Percentiles rank a stretch among this genome's conserved stretches.
Evolutionary conservation across 2,329 filamentous ascomycete species (phyloP).

Genomic region (Paraconiothyrium sp.): DNA sequence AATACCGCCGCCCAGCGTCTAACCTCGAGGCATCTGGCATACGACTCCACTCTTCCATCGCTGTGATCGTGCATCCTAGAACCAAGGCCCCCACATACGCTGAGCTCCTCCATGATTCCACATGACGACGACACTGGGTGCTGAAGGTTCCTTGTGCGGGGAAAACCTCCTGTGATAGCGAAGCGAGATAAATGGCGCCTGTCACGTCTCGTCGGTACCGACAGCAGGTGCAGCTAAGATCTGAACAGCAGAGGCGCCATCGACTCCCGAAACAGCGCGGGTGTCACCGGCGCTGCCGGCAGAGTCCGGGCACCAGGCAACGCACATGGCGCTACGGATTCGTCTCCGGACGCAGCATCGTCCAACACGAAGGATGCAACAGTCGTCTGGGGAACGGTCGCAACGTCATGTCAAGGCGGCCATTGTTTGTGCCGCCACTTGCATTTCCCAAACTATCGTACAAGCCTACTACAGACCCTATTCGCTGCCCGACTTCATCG

Average conservation of each 20-base stretch:
- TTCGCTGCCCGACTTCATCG: slow-evolving; percentile 1
- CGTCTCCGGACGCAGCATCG: not conserved
- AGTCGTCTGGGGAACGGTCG: slow-evolving; percentile 2
- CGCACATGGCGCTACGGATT: slow-evolving; percentile 5
- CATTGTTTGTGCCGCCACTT: not conserved
- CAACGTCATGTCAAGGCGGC: not conserved
- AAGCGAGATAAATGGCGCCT: slow-evolving; percentile 13
- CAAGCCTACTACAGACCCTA: not conserved
- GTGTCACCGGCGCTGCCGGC: slow-evolving; percentile 11
- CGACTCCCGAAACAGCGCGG: slow-evolving; percentile 12
- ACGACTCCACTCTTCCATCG: not conserved
- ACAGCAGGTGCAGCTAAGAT: slow-evolving; percentile 4
- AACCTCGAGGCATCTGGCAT: slow-evolving; percentile 1
- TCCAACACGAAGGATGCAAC: not conserved
- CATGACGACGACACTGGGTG: not conserved
- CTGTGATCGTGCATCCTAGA: not conserved
- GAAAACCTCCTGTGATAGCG: slow-evolving; percentile 5
- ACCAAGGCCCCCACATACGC: not conserved
- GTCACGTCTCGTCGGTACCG: slow-evolving; percentile 10
- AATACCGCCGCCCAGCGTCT: not conserved
- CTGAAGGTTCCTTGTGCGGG: slow-evolving; percentile 3
- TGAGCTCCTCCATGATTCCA: not conserved
- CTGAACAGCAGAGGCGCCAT: not conserved
- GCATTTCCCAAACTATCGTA: slow-evolving; percentile 5
- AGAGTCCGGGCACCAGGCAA: not conserved